Base-by-base conservation (phyloP, 2,329 filamentous ascomycete genomes). In the Xylaria sp. region DNA sequence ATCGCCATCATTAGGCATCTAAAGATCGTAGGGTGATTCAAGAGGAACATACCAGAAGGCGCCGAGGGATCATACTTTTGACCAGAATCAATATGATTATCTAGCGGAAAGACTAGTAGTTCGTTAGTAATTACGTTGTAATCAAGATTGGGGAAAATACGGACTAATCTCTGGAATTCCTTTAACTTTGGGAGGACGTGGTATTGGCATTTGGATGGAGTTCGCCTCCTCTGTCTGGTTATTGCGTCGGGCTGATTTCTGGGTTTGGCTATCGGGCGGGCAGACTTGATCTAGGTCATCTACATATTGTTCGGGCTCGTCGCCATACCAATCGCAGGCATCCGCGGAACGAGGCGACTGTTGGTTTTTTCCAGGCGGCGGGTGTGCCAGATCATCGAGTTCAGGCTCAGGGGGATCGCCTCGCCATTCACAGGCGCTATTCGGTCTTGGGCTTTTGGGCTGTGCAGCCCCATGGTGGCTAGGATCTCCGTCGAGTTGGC, bases 321-420 rank as follows among this genome's bases (percentile, higher is more conserved):
- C 71, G 11, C 66, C 69, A 48, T 9, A 63, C 72, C 70, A 73
- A 17, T 71, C 65, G 39, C 71, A 63, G 39, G 67, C 47, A 39
- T 54, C 61, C 21, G 42, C 36, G 8, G 42, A 51, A 8, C 55
- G 65, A 51, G 62, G 51, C 30, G 59, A 48, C n/a, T 64, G 58
- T 42, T 71, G 64, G 12, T 47, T 63, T 39, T 62, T 12, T 21
- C 64, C 51, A 32, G 60, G 60, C 30, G 60, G 60, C 27, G 67
- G 54, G 4, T 74, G 69, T 17, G 72, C 73, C 14, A 77, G 72
- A 54, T 77, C 75, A 39, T 77, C 75, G 14, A 73, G 62, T 55
- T 75, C 71, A 8, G 73, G 72, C 24, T 76, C 75, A 17, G 71
- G 69, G 47, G 70, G 32, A 61, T 78, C 75, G 9, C 71, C 74